Conservation (phyloP, 768 basidiomycete species). For the Suillus hirtellus region DNA sequence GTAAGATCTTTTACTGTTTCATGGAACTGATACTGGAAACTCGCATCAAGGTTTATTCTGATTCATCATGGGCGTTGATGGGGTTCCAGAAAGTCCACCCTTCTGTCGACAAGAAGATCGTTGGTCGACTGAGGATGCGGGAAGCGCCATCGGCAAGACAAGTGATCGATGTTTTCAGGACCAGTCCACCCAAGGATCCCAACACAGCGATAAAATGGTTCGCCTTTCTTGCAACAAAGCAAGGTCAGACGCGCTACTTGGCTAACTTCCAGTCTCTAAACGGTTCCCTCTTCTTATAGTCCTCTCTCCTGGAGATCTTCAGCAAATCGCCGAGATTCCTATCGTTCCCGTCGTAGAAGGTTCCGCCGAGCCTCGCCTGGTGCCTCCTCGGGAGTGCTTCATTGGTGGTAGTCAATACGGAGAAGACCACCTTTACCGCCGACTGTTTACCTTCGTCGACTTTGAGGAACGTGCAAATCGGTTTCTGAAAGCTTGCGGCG, state of each 20-base stretch:
- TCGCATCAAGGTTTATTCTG: constrained; percentile 58
- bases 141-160: constrained; percentile 61
- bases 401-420: constrained; percentile 36
- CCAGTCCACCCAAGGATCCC: constrained; percentile 50
- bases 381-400: constrained; percentile 65
- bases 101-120: constrained; percentile 44
- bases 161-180: constrained; percentile 55
- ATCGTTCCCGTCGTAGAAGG: constrained; percentile 59
- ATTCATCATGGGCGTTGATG: constrained; percentile 60
- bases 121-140: constrained; percentile 59
- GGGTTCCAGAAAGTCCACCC: constrained; percentile 69
- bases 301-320: constrained; percentile 53
- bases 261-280: constrained; percentile 5
- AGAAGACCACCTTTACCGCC: constrained; percentile 61
- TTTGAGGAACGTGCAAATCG: constrained; percentile 75
- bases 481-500: constrained; percentile 82
- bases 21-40: not conserved
- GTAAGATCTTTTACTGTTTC: constrained; percentile 37
- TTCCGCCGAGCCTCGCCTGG: constrained; percentile 30
- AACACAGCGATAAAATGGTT: constrained; percentile 61
- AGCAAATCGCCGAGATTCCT: constrained; percentile 48
- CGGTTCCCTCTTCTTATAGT: constrained; percentile 36
- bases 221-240: constrained; percentile 56
- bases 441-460: constrained; percentile 81
- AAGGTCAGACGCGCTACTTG: constrained; percentile 37